Evolutionary conservation across 2,329 filamentous ascomycete genomes (phyloP).

Genomic region (Paracorniculantispora psalliotae): DNA sequence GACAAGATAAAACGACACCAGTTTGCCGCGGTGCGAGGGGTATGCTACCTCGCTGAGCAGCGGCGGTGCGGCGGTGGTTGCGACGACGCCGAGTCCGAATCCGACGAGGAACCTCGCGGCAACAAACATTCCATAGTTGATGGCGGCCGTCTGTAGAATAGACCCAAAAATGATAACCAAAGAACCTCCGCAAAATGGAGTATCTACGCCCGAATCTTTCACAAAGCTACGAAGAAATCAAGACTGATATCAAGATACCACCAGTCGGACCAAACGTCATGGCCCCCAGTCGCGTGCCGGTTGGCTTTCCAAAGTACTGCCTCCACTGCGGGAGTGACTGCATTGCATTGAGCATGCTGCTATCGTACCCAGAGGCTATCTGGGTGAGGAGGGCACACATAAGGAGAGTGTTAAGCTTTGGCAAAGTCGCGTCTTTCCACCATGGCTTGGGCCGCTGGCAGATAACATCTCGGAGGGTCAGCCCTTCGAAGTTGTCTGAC

Average conservation of each 20-base stretch:
- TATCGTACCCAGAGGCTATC: conserved; percentile 29
- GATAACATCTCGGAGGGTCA: neutral
- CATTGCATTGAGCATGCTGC: conserved; percentile 29
- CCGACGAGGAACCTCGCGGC: conserved; percentile 25
- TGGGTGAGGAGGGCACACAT: conserved; percentile 28
- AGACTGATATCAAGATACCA: conserved; percentile 13
- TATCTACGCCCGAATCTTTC: conserved; percentile 24
- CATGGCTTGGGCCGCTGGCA: neutral
- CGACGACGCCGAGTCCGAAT: conserved; percentile 22
- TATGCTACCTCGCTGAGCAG: conserved; percentile 27
- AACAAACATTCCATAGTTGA: conserved; percentile 23
- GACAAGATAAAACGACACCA: conserved; percentile 19
- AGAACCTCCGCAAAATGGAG: conserved; percentile 26
- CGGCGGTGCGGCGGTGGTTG: conserved; percentile 24
- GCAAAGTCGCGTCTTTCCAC: conserved; percentile 14
- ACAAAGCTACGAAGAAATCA: conserved; percentile 22
- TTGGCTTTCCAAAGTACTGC: conserved; percentile 24
- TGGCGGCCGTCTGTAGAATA: conserved; percentile 24
- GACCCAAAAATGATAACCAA: conserved; percentile 26
- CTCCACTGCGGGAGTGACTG: conserved; percentile 29
- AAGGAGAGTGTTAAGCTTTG: conserved; percentile 28
- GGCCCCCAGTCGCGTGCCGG: conserved; percentile 25
- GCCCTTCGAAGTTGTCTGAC: neutral
- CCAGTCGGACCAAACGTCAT: conserved; percentile 22
- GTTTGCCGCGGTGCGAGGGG: conserved; percentile 24